Base-by-base conservation (phyloP, 495 filamentous ascomycete genomes). In the Penicillium egyptiacum region DNA sequence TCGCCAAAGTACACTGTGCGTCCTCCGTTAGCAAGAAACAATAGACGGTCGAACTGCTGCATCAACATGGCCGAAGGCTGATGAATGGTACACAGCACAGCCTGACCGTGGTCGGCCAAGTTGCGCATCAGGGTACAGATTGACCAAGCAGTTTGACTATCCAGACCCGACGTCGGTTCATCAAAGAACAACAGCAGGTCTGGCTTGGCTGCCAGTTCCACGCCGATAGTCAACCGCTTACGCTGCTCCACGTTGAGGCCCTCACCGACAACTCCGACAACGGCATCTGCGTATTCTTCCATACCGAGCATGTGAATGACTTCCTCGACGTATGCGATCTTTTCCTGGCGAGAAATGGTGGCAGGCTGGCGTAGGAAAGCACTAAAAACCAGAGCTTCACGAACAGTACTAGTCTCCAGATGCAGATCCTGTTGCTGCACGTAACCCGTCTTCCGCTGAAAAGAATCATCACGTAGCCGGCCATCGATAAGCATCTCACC, bases 381-480 rank as follows among this genome's bases (percentile, higher is more conserved):
- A 53, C 85, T 89, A 71, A 97, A 97, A 42, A 81, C 78, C 14
- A 97, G 78, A 28, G 91, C 90, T 57, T 80, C 92, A 25, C 91
- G 84, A 20, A 96, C 91, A 8, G 92, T 97, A 6, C 85, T 85
- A 0, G 89, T 94, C 25, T 87, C 79, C 17, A 94, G 77, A 72
- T 95, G 92, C 12, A 97, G 79, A 80, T 97, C 92, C 70, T 95
- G 91, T 68, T 97, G 92, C 63, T 97, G 89, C 14, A 92, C 92
- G 64, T 96, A 97, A 14, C 92, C 92, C 2, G 91, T 95, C 73
- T 92, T 93, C 35, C 92, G 86, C 62, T 92, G 90, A 77, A 96
- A 96, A 0, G 88, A 91, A 17, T 79, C 75, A 64, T 94, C 89
- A 8, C 88, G 81, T 40, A 79, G 85, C 23, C 77, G 79, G 2